Evolutionary conservation across 73 alveolate species (phyloP), one percentile per base, ranked within the genome.

Genomic region (Urostyla sp.): DNA sequence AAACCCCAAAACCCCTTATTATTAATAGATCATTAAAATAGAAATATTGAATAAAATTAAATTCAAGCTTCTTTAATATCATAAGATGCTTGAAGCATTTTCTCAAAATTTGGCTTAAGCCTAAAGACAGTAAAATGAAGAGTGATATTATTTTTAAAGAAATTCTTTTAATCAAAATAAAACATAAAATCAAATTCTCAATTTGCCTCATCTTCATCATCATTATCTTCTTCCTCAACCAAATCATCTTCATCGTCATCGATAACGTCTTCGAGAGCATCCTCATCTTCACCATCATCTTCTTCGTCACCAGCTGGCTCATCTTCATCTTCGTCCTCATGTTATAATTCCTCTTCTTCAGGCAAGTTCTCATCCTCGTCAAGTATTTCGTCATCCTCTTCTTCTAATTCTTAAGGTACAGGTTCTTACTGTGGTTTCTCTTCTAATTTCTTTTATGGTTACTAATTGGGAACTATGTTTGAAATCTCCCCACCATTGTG

Each of bases 231-330:
- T 10, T 60, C 63, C 13, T 50, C 18, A 18, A 15, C 27, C 11
- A 8, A 11, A 7, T 50, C 63, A 8, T 50, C 63, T 10, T 50
- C 63, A 11, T 50, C 28, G 18, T 50, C 63, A 7, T 10, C 34
- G 52, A 10, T 40, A 18, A 15, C 28, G 18, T 50, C 63, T 10
- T 6, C n/a, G n/a, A 8, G 8, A n/a, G 6, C 74, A 26, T 24
- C 61, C 23, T 60, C 10, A 23, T 24, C 66, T 5, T 60, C 77
- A 34, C 35, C 77, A 10, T 60, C 77, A 24, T 60, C 78, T 6
- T 11, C 67, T 24, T 28, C 66, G 6, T 36, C 78, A 28, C 36
- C 24, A n/a, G 27, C 74, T 6, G 13, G 6, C 7, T 15, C 78
- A 8, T 60, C 78, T 60, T 60, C 78, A 21, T 7, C 78, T 4